Conservation (phyloP, 2,329 filamentous ascomycete species). For the Diaporthe humulicola region DNA sequence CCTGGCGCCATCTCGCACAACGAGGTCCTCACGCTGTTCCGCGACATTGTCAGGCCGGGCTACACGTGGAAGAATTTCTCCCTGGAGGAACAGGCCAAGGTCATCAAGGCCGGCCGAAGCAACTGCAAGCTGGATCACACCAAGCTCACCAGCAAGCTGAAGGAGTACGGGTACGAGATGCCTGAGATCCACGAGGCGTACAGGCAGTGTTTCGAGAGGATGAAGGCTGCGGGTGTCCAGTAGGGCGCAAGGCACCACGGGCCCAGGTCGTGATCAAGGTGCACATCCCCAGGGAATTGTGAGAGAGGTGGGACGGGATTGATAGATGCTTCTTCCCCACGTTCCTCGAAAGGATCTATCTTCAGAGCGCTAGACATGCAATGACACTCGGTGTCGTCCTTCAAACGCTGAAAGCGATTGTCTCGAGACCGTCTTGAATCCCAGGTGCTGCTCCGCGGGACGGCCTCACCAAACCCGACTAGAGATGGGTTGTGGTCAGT, state of each 20-base stretch:
- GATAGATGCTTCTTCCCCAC: slow-evolving; percentile 16
- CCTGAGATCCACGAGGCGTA: slow-evolving; percentile 75
- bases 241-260: slow-evolving; percentile 46
- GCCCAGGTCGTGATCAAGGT: neutral
- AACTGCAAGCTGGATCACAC: slow-evolving; percentile 75
- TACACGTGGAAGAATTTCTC: slow-evolving; percentile 77
- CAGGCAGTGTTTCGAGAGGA: slow-evolving; percentile 71
- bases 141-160: slow-evolving; percentile 72
- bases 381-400: neutral
- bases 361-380: slow-evolving; percentile 16
- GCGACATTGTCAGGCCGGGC: slow-evolving; percentile 71
- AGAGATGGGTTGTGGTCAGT: neutral
- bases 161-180: slow-evolving; percentile 69
- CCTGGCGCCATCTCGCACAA: slow-evolving; percentile 80
- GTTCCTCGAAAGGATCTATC: neutral
- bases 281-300: neutral
- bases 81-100: slow-evolving; percentile 74
- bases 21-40: slow-evolving; percentile 74
- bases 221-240: slow-evolving; percentile 68
- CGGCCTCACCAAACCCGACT: neutral
- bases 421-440: neutral
- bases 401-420: neutral
- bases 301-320: neutral
- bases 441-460: neutral
- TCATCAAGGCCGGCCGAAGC: slow-evolving; percentile 76